Percentiles rank a stretch among this genome's conserved stretches.
phyloP scores from a whole-genome alignment of 257 asterid genomes.

The Galeopsis tetrahit region DNA sequence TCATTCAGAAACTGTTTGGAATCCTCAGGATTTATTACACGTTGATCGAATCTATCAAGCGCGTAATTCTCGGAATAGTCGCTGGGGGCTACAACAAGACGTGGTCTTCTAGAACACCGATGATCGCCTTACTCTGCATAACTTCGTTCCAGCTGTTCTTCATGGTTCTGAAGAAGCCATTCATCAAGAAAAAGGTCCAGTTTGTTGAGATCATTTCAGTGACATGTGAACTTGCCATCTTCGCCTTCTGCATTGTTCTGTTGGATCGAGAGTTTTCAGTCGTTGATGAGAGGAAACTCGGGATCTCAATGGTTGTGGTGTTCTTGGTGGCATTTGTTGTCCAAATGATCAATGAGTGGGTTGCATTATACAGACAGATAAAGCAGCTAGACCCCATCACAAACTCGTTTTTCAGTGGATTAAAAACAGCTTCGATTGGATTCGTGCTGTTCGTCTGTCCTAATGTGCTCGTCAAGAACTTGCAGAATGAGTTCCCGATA shows the following conservation, averaged over 20 bases:
- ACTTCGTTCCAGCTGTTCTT: conserved; percentile 85
- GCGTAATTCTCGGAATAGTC: conserved; percentile 65
- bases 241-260: conserved; percentile 57
- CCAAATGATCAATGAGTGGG: conserved; percentile 64
- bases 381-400: conserved; percentile 61
- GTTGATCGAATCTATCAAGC: conserved; percentile 59
- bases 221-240: conserved; percentile 56
- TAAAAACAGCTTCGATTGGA: conserved; percentile 65
- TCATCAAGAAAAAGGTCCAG: conserved; percentile 83
- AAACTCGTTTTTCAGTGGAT: conserved; percentile 62
- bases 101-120: conserved; percentile 61
- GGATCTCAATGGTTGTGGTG: conserved; percentile 63
- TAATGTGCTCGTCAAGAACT: conserved; percentile 42
- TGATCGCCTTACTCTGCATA: conserved; percentile 55
- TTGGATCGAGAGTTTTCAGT: conserved; percentile 48
- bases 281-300: conserved; percentile 52
- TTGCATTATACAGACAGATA: conserved; percentile 61
- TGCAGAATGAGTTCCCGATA: conserved; percentile 48
- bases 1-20: conserved; percentile 81
- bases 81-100: conserved; percentile 67
- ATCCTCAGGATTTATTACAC: conserved; percentile 89
- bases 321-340: conserved; percentile 53
- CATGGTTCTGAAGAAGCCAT: conserved; percentile 93
- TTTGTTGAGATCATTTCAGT: conserved; percentile 82
- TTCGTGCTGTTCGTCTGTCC: conserved; percentile 60